Percentiles rank a stretch among this genome's conserved stretches.
Conservation (phyloP, 805 yeast genomes). For the Teunomyces aglyptinius region DNA sequence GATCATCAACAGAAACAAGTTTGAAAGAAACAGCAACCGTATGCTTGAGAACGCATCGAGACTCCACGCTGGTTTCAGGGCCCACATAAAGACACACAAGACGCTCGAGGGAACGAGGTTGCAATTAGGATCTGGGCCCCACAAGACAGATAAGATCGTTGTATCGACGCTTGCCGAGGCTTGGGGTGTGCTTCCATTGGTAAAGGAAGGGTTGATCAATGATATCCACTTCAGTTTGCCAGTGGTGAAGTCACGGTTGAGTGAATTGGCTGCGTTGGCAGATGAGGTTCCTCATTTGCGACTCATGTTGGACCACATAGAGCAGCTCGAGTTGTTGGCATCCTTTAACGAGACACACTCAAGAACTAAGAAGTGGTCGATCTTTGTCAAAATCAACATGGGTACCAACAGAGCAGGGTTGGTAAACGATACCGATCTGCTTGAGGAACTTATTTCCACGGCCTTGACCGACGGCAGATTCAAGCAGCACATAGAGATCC, state of each 20-base stretch:
- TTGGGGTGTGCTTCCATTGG: conserved; percentile 46
- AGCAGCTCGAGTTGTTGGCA: conserved; percentile 51
- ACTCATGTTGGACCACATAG: conserved; percentile 59
- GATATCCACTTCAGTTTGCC: conserved; percentile 42
- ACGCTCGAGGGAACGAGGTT: conserved; percentile 55
- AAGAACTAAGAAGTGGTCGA: conserved; percentile 48
- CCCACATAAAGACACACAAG: conserved; percentile 78
- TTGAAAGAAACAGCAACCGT: conserved; percentile 43
- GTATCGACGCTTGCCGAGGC: conserved; percentile 73
- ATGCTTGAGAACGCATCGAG: conserved; percentile 48
- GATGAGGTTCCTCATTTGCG: conserved; percentile 44
- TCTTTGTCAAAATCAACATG: conserved; percentile 67
- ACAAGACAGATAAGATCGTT: conserved; percentile 50
- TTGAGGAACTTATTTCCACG: conserved; percentile 34
- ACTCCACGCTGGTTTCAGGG: conserved; percentile 51
- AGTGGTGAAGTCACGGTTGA: conserved; percentile 45
- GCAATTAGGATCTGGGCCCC: conserved; percentile 47
- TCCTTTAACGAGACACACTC: conserved; percentile 29
- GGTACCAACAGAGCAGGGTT: conserved; percentile 74
- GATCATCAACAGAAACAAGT: conserved; percentile 42
- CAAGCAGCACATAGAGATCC: conserved; percentile 40
- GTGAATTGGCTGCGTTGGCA: conserved; percentile 47
- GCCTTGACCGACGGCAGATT: conserved; percentile 23
- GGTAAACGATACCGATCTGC: conserved; percentile 25
- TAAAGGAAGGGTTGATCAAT: conserved; percentile 33